phyloP scores from a whole-genome alignment of 106 monocot genomes.

The Acorus gramineus region DNA sequence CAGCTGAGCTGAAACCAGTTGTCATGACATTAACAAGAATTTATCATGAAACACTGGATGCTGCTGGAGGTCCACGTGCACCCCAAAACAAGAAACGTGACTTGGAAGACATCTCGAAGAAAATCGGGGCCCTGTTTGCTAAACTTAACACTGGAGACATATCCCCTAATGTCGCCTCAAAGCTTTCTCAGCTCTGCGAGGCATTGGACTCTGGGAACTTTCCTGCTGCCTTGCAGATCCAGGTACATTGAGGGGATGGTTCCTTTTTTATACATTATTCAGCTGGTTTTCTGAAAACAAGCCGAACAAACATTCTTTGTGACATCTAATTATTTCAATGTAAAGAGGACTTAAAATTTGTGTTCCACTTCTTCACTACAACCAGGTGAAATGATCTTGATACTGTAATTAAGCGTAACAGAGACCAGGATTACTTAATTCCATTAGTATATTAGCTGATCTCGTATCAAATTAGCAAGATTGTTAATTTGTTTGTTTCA shows the following conservation, averaged over 20 bases:
- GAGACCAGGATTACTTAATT: too few species aligned
- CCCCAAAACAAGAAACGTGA: slow-evolving; percentile 81
- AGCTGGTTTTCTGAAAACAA: too few species aligned
- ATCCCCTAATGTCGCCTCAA: slow-evolving; percentile 80
- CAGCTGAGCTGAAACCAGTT: slow-evolving; percentile 85
- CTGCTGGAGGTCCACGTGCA: slow-evolving; percentile 66
- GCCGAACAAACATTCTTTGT: too few species aligned
- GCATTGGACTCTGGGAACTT: slow-evolving; percentile 64
- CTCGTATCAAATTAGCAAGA: too few species aligned
- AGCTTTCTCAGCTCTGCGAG: slow-evolving; percentile 73
- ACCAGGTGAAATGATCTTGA: too few species aligned
- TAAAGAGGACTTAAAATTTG: too few species aligned
- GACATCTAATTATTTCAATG: too few species aligned
- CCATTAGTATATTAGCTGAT: too few species aligned
- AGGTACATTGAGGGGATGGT: slow-evolving; percentile 30
- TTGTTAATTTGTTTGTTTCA: background rate
- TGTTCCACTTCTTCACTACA: too few species aligned
- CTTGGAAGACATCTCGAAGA: slow-evolving; percentile 90
- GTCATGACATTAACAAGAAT: slow-evolving; percentile 74
- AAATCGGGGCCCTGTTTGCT: slow-evolving; percentile 77
- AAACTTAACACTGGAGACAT: slow-evolving; percentile 82
- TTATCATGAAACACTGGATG: slow-evolving; percentile 74
- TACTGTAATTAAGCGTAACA: too few species aligned
- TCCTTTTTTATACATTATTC: too few species aligned
- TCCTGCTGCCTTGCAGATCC: slow-evolving; percentile 70